Conservation (phyloP, 2,329 filamentous ascomycete genomes). For the Aureobasidium sp. region DNA sequence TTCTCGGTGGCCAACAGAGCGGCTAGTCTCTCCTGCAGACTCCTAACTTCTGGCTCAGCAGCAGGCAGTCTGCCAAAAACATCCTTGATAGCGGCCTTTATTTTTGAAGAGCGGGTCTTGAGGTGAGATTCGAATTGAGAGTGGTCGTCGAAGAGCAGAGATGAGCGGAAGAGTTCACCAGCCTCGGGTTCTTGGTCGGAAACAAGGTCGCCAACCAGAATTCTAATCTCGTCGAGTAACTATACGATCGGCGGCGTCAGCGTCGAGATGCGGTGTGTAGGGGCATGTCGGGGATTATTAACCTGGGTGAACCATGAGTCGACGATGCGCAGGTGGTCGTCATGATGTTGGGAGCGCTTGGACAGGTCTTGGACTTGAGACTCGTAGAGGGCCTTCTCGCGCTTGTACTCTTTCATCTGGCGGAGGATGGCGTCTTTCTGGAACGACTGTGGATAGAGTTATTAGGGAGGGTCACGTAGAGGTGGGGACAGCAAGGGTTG, state of each 20-base stretch:
- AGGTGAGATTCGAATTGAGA: slow-evolving; percentile 70
- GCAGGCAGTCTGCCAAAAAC: slow-evolving; percentile 48
- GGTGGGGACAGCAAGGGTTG: slow-evolving; percentile 10
- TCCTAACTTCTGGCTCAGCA: slow-evolving; percentile 57
- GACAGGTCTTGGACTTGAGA: slow-evolving; percentile 70
- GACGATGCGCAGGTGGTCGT: slow-evolving; percentile 83
- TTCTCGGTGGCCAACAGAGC: slow-evolving; percentile 74
- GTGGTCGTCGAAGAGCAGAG: slow-evolving; percentile 45
- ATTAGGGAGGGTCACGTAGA: slow-evolving; percentile 14
- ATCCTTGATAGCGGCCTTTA: slow-evolving; percentile 63
- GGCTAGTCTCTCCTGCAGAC: slow-evolving; percentile 67
- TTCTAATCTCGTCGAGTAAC: slow-evolving; percentile 41
- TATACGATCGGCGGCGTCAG: slow-evolving; percentile 19
- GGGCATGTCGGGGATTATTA: slow-evolving; percentile 25
- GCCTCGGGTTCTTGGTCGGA: slow-evolving; percentile 18
- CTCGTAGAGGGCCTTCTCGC: slow-evolving; percentile 76
- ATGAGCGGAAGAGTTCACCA: slow-evolving; percentile 40
- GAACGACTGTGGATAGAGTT: slow-evolving; percentile 53
- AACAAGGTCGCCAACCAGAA: slow-evolving; percentile 26
- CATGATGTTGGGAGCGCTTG: slow-evolving; percentile 70
- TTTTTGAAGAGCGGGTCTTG: slow-evolving; percentile 62
- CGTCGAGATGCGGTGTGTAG: background rate
- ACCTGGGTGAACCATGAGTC: slow-evolving; percentile 95
- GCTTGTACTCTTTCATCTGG: slow-evolving; percentile 96
- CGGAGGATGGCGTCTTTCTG: slow-evolving; percentile 95